phyloP scores from a whole-genome alignment of 73 alveolate species.

The Tetrahymena thermophila region DNA sequence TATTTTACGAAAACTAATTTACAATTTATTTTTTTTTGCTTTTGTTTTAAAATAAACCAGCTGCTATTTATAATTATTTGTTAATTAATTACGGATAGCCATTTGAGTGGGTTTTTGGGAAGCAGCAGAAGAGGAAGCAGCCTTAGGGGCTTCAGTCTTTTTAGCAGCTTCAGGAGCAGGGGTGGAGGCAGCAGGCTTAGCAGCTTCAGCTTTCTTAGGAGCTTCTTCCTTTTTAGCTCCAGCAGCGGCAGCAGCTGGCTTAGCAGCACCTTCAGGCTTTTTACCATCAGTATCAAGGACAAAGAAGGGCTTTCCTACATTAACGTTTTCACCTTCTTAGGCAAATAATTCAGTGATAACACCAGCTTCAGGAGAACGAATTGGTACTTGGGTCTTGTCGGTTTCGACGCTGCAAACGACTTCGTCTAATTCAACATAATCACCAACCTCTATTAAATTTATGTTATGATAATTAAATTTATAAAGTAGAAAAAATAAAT shows the following conservation, averaged over 20 bases:
- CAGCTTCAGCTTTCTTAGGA: not conserved
- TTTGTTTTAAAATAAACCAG: not conserved
- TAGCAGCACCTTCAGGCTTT: slow-evolving; percentile 38
- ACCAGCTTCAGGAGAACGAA: slow-evolving; percentile 45
- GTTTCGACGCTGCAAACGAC: slow-evolving; percentile 42
- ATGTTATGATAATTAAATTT: not conserved
- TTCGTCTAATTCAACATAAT: slow-evolving; percentile 41
- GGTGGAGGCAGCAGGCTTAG: slow-evolving; percentile 38
- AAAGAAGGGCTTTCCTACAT: slow-evolving; percentile 48
- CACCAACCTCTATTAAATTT: slow-evolving; percentile 41
- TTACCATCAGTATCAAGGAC: slow-evolving; percentile 41
- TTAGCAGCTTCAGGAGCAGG: slow-evolving; percentile 1
- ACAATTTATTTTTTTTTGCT: not conserved
- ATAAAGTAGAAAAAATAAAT: not conserved
- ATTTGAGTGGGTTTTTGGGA: not conserved
- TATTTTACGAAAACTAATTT: not conserved
- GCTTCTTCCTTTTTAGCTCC: slow-evolving; percentile 30
- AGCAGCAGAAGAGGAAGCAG: not conserved
- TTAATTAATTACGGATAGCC: not conserved
- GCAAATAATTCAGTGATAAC: slow-evolving; percentile 29
- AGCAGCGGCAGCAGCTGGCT: slow-evolving; percentile 3
- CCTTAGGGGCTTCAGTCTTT: not conserved
- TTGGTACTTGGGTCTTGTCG: slow-evolving; percentile 38
- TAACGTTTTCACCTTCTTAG: slow-evolving; percentile 36
- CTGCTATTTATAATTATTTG: not conserved